phyloP scores from a whole-genome alignment of 371 early-diverging fungal species.

The Syncephalastrum sp. region DNA sequence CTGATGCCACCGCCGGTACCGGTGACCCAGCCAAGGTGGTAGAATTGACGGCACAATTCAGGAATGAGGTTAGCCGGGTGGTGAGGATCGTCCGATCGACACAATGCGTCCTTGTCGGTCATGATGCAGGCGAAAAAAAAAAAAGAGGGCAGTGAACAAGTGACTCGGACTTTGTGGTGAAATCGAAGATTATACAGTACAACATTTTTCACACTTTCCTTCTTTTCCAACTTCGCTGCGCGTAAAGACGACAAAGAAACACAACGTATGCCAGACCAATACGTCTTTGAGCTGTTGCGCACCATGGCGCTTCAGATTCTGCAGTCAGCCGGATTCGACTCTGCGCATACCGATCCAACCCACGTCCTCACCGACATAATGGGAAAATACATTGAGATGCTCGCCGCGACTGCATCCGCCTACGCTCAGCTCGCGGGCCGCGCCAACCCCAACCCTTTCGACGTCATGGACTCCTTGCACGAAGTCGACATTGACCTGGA shows the following conservation, averaged over 20 bases:
- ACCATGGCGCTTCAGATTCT: conserved; percentile 45
- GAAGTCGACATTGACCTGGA: conserved; percentile 31
- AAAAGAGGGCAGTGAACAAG: too few relatives aligned
- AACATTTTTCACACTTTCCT: too few relatives aligned
- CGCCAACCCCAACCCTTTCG: conserved; percentile 28
- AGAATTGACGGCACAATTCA: conserved; percentile 89
- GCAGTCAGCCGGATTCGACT: conserved; percentile 50
- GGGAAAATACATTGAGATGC: conserved; percentile 39
- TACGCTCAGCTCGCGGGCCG: conserved; percentile 48
- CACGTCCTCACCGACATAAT: conserved; percentile 44
- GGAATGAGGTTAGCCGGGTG: conserved; percentile 93
- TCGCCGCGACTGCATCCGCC: conserved; percentile 35
- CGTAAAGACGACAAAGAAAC: too few relatives aligned
- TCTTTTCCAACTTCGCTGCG: too few relatives aligned
- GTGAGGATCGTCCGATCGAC: conserved; percentile 59
- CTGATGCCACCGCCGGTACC: conserved; percentile 97
- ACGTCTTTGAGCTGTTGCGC: conserved; percentile 43
- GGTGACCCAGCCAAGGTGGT: conserved; percentile 92
- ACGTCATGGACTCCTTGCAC: conserved; percentile 33
- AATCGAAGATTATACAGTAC: too few relatives aligned
- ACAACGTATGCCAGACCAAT: conserved; percentile 38
- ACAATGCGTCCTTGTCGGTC: conserved; percentile 20
- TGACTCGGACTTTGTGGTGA: too few relatives aligned
- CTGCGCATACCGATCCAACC: conserved; percentile 34
- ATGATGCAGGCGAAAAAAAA: too few relatives aligned